phyloP scores from a whole-genome alignment of 1,139 yeast species.

The Saccharomycopsis hybrid region DNA sequence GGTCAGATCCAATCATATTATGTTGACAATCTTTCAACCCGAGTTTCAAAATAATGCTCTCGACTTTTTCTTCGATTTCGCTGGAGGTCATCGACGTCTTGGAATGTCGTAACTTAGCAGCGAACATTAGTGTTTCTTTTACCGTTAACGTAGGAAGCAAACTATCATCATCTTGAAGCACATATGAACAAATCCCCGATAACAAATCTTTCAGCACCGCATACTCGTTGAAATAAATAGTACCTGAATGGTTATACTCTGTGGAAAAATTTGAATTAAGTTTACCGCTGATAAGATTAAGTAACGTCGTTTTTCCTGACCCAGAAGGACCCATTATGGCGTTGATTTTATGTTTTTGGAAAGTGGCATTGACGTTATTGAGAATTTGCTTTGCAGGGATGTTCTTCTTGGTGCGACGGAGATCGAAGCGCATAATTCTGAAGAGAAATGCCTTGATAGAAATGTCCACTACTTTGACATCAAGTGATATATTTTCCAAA shows the following conservation, averaged over 20 bases:
- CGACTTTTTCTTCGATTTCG: conserved; percentile 37
- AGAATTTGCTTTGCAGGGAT: conserved; percentile 36
- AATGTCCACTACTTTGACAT: conserved; percentile 15
- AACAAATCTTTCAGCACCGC: conserved; percentile 40
- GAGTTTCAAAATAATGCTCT: conserved; percentile 53
- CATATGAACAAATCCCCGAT: conserved; percentile 58
- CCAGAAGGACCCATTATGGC: conserved; percentile 91
- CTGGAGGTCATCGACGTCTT: conserved; percentile 24
- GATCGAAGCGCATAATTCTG: not conserved
- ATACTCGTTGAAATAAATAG: conserved; percentile 37
- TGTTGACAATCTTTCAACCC: conserved; percentile 78
- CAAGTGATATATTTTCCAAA: conserved; percentile 13
- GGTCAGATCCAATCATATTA: conserved; percentile 66
- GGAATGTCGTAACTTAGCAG: conserved; percentile 54
- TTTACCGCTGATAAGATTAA: conserved; percentile 62
- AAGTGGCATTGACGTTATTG: conserved; percentile 47
- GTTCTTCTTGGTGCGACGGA: conserved; percentile 4
- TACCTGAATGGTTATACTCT: conserved; percentile 34
- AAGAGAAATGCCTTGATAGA: conserved; percentile 11
- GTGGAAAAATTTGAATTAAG: conserved; percentile 40
- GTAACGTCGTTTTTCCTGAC: conserved; percentile 72
- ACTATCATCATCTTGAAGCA: conserved; percentile 74
- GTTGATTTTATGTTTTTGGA: conserved; percentile 60
- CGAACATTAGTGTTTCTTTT: conserved; percentile 64
- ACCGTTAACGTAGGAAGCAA: conserved; percentile 68